Evolutionary conservation across 495 filamentous ascomycete species (phyloP).

Genomic region (Penicillium parvum): DNA sequence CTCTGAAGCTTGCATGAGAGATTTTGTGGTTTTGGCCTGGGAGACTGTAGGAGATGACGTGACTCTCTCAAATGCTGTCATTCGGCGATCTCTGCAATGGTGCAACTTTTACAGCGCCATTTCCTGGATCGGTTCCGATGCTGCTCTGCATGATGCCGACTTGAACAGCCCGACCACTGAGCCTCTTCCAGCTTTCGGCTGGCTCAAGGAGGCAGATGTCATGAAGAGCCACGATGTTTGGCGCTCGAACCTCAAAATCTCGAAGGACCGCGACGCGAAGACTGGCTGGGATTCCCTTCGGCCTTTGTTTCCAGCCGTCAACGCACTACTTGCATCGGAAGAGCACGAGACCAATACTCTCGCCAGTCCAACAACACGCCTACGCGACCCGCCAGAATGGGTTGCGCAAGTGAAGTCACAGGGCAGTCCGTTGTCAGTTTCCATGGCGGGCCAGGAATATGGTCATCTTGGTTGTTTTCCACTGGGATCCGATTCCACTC

Average conservation of each 20-base stretch:
- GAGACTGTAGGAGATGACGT: conserved; percentile 51
- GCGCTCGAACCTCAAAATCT: conserved; percentile 40
- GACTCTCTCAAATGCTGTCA: conserved; percentile 44
- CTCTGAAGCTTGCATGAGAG: conserved; percentile 46
- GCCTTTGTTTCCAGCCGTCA: conserved; percentile 25
- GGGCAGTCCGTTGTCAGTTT: conserved; percentile 47
- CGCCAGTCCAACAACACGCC: conserved; percentile 5
- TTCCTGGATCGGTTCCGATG: conserved; percentile 44
- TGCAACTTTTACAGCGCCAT: conserved; percentile 54
- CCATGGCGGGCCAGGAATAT: conserved; percentile 42
- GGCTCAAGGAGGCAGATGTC: conserved; percentile 50
- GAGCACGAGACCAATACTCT: conserved; percentile 10
- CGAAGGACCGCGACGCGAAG: conserved; percentile 7
- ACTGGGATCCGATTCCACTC: conserved; percentile 45
- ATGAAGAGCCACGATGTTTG: conserved; percentile 51
- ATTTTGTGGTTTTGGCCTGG: conserved; percentile 48
- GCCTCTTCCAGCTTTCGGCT: conserved; percentile 52
- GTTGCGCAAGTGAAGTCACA: conserved; percentile 32
- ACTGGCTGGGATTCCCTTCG: conserved; percentile 28
- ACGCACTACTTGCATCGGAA: conserved; percentile 24
- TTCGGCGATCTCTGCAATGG: conserved; percentile 51
- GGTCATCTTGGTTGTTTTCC: conserved; percentile 53
- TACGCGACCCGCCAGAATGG: conserved; percentile 41
- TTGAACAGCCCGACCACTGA: conserved; percentile 34
- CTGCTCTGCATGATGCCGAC: conserved; percentile 38